Conservation (phyloP, 2,329 filamentous ascomycete species). For the Aspergillus glaucus region DNA sequence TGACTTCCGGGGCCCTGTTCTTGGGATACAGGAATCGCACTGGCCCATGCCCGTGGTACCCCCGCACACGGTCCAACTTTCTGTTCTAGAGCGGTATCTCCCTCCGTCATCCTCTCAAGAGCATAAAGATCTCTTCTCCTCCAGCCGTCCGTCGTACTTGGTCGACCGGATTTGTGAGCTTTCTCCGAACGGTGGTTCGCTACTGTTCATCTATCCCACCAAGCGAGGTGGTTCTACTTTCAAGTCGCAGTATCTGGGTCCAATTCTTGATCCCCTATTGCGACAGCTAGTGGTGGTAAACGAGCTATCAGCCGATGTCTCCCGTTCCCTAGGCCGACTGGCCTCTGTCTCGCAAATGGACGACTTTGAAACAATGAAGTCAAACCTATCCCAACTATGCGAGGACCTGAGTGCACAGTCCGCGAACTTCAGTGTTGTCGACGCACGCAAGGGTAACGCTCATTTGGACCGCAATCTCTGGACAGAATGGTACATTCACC, state of each 20-base stretch:
- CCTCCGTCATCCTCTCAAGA: slow-evolving; percentile 55
- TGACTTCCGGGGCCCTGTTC: slow-evolving; percentile 44
- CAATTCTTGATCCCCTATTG: slow-evolving; percentile 56
- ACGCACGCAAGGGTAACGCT: slow-evolving; percentile 48
- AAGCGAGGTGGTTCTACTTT: slow-evolving; percentile 52
- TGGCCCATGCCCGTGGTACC: slow-evolving; percentile 54
- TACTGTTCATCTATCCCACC: slow-evolving; percentile 60
- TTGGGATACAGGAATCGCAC: slow-evolving; percentile 29
- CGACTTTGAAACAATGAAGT: slow-evolving; percentile 47
- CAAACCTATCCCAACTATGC: slow-evolving; percentile 37
- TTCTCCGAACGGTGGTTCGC: slow-evolving; percentile 49
- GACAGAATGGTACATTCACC: slow-evolving; percentile 60
- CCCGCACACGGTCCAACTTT: slow-evolving; percentile 54
- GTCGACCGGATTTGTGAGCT: slow-evolving; percentile 57
- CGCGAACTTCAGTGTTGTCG: slow-evolving; percentile 41
- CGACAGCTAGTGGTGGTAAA: slow-evolving; percentile 55
- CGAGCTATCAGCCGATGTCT: slow-evolving; percentile 52
- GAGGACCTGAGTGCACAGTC: slow-evolving; percentile 29
- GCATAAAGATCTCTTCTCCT: slow-evolving; percentile 53
- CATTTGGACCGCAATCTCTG: slow-evolving; percentile 49
- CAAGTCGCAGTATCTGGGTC: slow-evolving; percentile 53
- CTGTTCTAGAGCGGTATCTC: slow-evolving; percentile 60
- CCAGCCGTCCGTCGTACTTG: slow-evolving; percentile 50
- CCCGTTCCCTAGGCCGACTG: slow-evolving; percentile 49
- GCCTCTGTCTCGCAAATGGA: slow-evolving; percentile 48